phyloP scores from a whole-genome alignment of 2,329 filamentous ascomycete genomes.

The Alternaria burnsii region DNA sequence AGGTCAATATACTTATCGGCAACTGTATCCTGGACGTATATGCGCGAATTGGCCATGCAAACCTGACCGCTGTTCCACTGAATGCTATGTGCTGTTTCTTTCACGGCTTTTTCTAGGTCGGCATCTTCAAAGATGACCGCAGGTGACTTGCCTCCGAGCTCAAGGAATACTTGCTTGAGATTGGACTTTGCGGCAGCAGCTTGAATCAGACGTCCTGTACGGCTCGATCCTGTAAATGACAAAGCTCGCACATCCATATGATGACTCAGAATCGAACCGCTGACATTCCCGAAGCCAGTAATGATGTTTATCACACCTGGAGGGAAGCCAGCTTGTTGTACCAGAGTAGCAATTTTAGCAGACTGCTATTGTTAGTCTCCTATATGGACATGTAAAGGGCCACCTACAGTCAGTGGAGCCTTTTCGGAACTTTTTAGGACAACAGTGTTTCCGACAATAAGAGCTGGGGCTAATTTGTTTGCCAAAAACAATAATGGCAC shows the following conservation, averaged over 20 bases:
- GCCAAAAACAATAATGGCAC: constrained; percentile 40
- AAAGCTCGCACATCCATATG: constrained; percentile 84
- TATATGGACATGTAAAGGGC: constrained; percentile 39
- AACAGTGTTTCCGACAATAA: constrained; percentile 47
- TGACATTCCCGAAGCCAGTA: constrained; percentile 79
- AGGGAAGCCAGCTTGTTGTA: constrained; percentile 80
- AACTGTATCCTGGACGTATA: constrained; percentile 65
- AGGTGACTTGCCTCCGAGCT: constrained; percentile 88
- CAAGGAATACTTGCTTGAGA: constrained; percentile 85
- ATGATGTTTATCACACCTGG: constrained; percentile 82
- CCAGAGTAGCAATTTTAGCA: constrained; percentile 82
- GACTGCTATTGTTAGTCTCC: constrained; percentile 69
- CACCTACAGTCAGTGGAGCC: constrained; percentile 77
- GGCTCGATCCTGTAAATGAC: constrained; percentile 84
- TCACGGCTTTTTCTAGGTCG: constrained; percentile 77
- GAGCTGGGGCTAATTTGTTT: constrained; percentile 39
- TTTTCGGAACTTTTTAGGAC: constrained; percentile 48
- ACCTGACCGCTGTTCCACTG: constrained; percentile 66
- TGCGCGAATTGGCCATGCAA: constrained; percentile 67
- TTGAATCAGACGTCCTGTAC: constrained; percentile 86
- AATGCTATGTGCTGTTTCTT: constrained; percentile 58
- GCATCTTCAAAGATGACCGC: constrained; percentile 83
- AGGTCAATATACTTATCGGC: constrained; percentile 57
- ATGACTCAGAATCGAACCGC: constrained; percentile 79
- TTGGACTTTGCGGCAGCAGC: constrained; percentile 75